phyloP scores from a whole-genome alignment of 2,329 filamentous ascomycete genomes.

The Ilyonectria mors-panacis region DNA sequence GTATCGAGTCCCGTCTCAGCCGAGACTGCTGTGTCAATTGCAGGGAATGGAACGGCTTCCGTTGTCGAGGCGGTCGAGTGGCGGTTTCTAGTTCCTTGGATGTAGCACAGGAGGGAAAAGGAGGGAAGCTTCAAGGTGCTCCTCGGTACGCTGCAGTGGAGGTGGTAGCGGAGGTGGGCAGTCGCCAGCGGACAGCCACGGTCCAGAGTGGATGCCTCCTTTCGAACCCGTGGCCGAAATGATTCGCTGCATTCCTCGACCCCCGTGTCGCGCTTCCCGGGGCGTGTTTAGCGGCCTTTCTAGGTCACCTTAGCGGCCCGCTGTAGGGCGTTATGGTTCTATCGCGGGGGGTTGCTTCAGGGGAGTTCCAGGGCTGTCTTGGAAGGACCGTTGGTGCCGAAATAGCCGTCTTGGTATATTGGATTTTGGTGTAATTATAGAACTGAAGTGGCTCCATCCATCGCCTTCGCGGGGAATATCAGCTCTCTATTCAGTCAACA shows the following conservation, averaged over 20 bases:
- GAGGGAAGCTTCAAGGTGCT: slow-evolving; percentile 23
- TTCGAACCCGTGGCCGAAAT: slow-evolving; percentile 28
- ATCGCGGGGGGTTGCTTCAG: slow-evolving; percentile 16
- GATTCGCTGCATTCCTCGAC: slow-evolving; percentile 23
- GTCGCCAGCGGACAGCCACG: slow-evolving; percentile 2
- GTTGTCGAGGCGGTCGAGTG: not conserved
- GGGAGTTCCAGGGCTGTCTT: not conserved
- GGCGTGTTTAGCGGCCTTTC: slow-evolving; percentile 6
- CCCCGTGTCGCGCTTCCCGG: slow-evolving; percentile 14
- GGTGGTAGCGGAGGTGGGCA: slow-evolving; percentile 17
- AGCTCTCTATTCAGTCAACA: not conserved
- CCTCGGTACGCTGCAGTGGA: slow-evolving; percentile 3
- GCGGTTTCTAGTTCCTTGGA: slow-evolving; percentile 5
- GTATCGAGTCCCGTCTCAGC: not conserved
- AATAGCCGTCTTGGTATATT: not conserved
- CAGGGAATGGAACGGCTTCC: not conserved
- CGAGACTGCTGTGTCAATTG: not conserved
- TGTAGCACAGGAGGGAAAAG: slow-evolving; percentile 11
- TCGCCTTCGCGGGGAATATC: not conserved
- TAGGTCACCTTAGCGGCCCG: slow-evolving; percentile 15
- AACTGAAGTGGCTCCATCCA: not conserved
- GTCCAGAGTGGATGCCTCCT: slow-evolving; percentile 24
- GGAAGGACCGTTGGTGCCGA: not conserved
- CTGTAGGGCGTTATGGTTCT: slow-evolving; percentile 17
- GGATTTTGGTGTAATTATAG: slow-evolving; percentile 1